Percentiles rank a stretch among this genome's conserved stretches.
These are phyloP conservation scores for Fomes fomentarius DNA, from an alignment of 1,284 basidiomycete genomes.

Conservation along the genomic window DNA sequence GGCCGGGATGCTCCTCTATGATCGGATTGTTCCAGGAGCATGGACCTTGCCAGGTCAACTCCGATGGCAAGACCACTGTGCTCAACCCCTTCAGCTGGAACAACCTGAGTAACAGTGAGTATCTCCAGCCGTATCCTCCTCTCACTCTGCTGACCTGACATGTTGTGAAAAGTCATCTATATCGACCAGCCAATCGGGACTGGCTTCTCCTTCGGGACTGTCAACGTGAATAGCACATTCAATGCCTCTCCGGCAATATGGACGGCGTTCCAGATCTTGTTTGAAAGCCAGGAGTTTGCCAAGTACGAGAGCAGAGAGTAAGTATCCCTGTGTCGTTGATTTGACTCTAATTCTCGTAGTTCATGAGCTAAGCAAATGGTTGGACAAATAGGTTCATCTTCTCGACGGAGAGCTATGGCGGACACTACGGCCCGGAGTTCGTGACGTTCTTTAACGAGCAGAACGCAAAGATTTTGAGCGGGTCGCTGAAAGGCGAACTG, in stretches of 20 bases:
- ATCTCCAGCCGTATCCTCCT: not conserved
- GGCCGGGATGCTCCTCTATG: constrained; percentile 67
- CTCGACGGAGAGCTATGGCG: constrained; percentile 68
- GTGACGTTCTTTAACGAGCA: constrained; percentile 70
- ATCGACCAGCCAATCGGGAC: constrained; percentile 78
- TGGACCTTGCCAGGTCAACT: constrained; percentile 61
- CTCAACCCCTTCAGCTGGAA: constrained; percentile 72
- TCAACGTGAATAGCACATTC: constrained; percentile 57
- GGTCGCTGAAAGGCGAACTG: constrained; percentile 38
- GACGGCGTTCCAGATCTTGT: constrained; percentile 69
- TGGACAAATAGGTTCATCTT: constrained; percentile 57
- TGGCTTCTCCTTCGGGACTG: constrained; percentile 65
- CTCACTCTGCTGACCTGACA: not conserved
- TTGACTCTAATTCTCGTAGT: too few species aligned
- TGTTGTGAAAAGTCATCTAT: constrained; percentile 60
- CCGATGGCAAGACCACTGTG: constrained; percentile 52
- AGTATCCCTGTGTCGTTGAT: too few species aligned
- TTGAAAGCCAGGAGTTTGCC: constrained; percentile 62
- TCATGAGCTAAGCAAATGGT: too few species aligned
- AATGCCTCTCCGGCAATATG: constrained; percentile 57
- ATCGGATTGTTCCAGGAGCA: constrained; percentile 72
- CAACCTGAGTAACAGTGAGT: constrained; percentile 63
- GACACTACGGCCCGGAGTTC: constrained; percentile 69
- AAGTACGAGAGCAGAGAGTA: constrained; percentile 62
- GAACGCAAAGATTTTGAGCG: constrained; percentile 55